Evolutionary conservation across 495 filamentous ascomycete species (phyloP).

Genomic region (Daldinia grandis): DNA sequence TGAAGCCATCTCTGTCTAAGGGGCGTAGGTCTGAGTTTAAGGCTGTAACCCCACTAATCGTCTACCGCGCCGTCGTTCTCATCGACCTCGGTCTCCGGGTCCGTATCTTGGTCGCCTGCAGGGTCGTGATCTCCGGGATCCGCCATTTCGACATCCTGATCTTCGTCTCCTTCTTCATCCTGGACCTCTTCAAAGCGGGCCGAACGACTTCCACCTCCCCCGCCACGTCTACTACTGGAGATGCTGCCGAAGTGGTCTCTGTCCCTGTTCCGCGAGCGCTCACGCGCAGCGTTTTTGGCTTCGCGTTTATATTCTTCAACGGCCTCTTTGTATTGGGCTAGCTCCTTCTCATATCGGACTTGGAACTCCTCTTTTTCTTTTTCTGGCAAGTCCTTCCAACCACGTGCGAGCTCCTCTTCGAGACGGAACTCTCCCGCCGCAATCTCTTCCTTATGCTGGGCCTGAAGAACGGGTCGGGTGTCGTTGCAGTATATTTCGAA

Average conservation of each 20-base stretch:
- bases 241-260: conserved; percentile 7
- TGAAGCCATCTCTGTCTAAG: no score
- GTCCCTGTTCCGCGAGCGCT: conserved; percentile 42
- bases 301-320: conserved; percentile 43
- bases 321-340: conserved; percentile 55
- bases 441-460: conserved; percentile 50
- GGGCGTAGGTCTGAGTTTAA: not conserved
- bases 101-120: conserved; percentile 48
- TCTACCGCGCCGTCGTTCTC: conserved; percentile 40
- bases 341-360: conserved; percentile 50
- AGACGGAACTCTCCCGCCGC: conserved; percentile 49
- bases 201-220: conserved; percentile 29
- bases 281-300: conserved; percentile 48
- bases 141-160: conserved; percentile 47
- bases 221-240: conserved; percentile 9
- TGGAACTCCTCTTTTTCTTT: conserved; percentile 56
- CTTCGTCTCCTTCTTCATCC: conserved; percentile 43
- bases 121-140: conserved; percentile 39
- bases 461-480: conserved; percentile 48
- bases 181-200: conserved; percentile 39
- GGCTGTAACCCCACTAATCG: not conserved
- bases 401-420: conserved; percentile 58
- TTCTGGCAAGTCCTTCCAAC: conserved; percentile 58
- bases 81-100: conserved; percentile 53
- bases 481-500: conserved; percentile 64